Evolutionary conservation across 2,329 filamentous ascomycete species (phyloP).

Genomic region (Diaporthe longicolla): DNA sequence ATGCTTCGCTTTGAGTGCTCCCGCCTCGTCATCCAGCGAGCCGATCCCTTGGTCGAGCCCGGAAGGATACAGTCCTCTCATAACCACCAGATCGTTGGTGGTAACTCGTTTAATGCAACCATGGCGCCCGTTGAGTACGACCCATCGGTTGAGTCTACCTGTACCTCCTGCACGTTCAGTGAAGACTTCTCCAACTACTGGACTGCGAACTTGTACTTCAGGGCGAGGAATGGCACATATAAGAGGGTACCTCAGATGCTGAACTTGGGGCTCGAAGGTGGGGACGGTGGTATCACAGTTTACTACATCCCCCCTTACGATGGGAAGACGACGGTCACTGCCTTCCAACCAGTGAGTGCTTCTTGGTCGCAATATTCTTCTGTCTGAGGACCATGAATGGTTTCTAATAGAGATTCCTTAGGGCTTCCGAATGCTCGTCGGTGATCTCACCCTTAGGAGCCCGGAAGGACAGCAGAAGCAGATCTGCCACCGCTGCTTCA

Average conservation of each 20-base stretch:
- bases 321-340: slow-evolving; percentile 52
- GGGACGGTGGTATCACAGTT: slow-evolving; percentile 52
- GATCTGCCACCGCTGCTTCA: slow-evolving; percentile 47
- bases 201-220: slow-evolving; percentile 48
- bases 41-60: slow-evolving; percentile 53
- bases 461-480: slow-evolving; percentile 37
- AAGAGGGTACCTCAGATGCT: slow-evolving; percentile 54
- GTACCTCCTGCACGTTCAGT: slow-evolving; percentile 47
- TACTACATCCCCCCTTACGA: slow-evolving; percentile 56
- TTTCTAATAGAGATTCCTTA: slow-evolving; percentile 6
- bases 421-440: slow-evolving; percentile 55
- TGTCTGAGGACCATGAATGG: background rate
- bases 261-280: slow-evolving; percentile 52
- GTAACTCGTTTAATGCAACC: slow-evolving; percentile 57
- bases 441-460: slow-evolving; percentile 44
- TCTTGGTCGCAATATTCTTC: background rate
- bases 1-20: slow-evolving; percentile 48
- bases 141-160: slow-evolving; percentile 36
- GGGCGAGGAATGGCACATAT: slow-evolving; percentile 47
- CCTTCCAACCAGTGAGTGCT: slow-evolving; percentile 54
- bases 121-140: slow-evolving; percentile 48
- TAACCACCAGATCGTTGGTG: slow-evolving; percentile 56
- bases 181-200: slow-evolving; percentile 54
- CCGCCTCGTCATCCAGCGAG: slow-evolving; percentile 46
- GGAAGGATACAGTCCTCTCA: slow-evolving; percentile 53